Conservation (phyloP, 768 basidiomycete genomes). For the Tylopilus felleus region DNA sequence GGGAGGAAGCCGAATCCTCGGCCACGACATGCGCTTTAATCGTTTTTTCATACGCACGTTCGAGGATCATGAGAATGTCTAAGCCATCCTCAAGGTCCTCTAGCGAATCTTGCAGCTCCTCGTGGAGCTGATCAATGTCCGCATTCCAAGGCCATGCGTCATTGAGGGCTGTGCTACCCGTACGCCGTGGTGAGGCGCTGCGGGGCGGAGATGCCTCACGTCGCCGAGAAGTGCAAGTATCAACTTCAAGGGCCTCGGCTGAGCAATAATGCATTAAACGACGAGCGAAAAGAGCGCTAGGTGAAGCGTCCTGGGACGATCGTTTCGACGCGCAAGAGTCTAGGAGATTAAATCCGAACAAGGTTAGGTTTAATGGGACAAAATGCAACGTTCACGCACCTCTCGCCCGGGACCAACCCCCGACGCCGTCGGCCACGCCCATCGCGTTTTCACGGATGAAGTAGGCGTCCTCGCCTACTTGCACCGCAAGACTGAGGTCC, state of each 20-base stretch:
- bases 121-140: constrained; percentile 42
- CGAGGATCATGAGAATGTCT: constrained; percentile 65
- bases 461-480: constrained; percentile 93
- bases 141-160: constrained; percentile 30
- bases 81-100: constrained; percentile 68
- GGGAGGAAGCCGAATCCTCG: constrained; percentile 17
- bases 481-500: constrained; percentile 53
- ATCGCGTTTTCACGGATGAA: constrained; percentile 80
- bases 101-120: constrained; percentile 42
- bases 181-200: constrained; percentile 43
- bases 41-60: constrained; percentile 66
- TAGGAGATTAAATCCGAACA: constrained; percentile 1
- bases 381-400: constrained; percentile 30
- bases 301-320: constrained; percentile 38
- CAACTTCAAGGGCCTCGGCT: constrained; percentile 41
- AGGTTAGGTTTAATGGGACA: constrained; percentile 8
- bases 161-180: constrained; percentile 29
- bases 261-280: constrained; percentile 86
- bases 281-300: constrained; percentile 63
- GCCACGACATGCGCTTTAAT: constrained; percentile 55
- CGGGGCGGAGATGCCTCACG: constrained; percentile 37
- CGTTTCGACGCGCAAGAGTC: constrained; percentile 25
- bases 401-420: constrained; percentile 70
- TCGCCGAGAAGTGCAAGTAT: constrained; percentile 5
- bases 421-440: constrained; percentile 94